phyloP scores from a whole-genome alignment of 164 flowering plant genomes.

The Vitis cinerea region DNA sequence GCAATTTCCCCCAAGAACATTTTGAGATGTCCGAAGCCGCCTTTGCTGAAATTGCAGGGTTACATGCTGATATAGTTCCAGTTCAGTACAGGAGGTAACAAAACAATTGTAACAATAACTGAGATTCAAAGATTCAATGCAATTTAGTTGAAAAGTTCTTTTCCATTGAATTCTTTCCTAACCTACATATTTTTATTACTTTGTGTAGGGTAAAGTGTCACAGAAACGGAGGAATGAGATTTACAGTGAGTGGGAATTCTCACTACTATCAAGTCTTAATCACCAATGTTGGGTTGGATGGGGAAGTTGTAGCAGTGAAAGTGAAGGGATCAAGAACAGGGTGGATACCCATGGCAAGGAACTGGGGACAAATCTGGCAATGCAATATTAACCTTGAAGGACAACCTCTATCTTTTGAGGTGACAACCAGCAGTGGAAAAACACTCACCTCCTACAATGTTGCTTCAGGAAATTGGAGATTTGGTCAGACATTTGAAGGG shows the following conservation, averaged over 20 bases:
- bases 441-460: conserved; percentile 62
- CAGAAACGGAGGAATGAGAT: conserved; percentile 68
- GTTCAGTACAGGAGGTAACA: conserved; percentile 66
- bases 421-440: conserved; percentile 51
- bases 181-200: neutral
- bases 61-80: conserved; percentile 65
- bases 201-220: conserved; percentile 64
- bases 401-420: conserved; percentile 75
- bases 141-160: neutral
- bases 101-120: too few relatives aligned
- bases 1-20: conserved; percentile 72
- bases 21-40: conserved; percentile 74
- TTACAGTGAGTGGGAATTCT: conserved; percentile 53
- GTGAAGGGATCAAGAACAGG: conserved; percentile 86
- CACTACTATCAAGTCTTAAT: conserved; percentile 64
- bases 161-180: neutral
- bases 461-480: conserved; percentile 70
- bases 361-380: conserved; percentile 95
- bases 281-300: conserved; percentile 70
- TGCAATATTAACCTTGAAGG: conserved; percentile 50
- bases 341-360: conserved; percentile 83
- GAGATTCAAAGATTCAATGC: too few relatives aligned
- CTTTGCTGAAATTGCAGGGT: conserved; percentile 58
- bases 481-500: conserved; percentile 80
- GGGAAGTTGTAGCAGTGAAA: conserved; percentile 68